Evolutionary conservation across 768 basidiomycete species (phyloP).

Genomic region (Mycena vitilis): DNA sequence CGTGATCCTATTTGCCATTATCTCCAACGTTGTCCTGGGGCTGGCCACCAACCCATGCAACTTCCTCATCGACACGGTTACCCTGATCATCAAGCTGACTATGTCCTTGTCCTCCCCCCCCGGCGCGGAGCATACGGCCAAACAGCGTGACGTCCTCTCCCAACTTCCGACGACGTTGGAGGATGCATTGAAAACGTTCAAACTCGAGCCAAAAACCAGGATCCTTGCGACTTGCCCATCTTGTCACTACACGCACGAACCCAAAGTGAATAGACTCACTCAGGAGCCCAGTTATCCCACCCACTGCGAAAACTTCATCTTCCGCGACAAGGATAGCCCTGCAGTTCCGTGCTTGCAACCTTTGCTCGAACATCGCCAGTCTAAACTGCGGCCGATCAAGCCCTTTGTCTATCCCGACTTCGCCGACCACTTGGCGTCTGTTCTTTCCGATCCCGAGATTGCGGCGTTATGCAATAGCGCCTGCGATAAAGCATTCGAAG

Average conservation of each 20-base stretch:
- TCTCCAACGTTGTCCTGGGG: slow-evolving; percentile 30
- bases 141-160: slow-evolving; percentile 27
- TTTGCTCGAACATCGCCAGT: slow-evolving; percentile 30
- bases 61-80: slow-evolving; percentile 33
- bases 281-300: slow-evolving; percentile 29
- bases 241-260: slow-evolving; percentile 32
- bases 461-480: slow-evolving; percentile 34
- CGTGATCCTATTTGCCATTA: slow-evolving; percentile 25
- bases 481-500: slow-evolving; percentile 3
- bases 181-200: slow-evolving; percentile 28
- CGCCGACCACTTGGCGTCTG: slow-evolving; percentile 37
- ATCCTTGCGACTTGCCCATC: slow-evolving; percentile 29
- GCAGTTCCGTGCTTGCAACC: slow-evolving; percentile 22
- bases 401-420: slow-evolving; percentile 36
- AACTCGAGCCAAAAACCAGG: slow-evolving; percentile 32
- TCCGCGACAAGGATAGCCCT: slow-evolving; percentile 28
- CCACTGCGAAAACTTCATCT: slow-evolving; percentile 27
- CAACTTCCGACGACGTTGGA: slow-evolving; percentile 31
- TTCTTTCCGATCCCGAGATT: slow-evolving; percentile 36
- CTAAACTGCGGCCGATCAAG: slow-evolving; percentile 37
- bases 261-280: slow-evolving; percentile 28
- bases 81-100: slow-evolving; percentile 31
- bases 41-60: slow-evolving; percentile 30
- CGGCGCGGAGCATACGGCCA: slow-evolving; percentile 22
- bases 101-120: slow-evolving; percentile 24